Conservation (phyloP, 108 stramenopile genomes). For the Cylindrotheca closterium region DNA sequence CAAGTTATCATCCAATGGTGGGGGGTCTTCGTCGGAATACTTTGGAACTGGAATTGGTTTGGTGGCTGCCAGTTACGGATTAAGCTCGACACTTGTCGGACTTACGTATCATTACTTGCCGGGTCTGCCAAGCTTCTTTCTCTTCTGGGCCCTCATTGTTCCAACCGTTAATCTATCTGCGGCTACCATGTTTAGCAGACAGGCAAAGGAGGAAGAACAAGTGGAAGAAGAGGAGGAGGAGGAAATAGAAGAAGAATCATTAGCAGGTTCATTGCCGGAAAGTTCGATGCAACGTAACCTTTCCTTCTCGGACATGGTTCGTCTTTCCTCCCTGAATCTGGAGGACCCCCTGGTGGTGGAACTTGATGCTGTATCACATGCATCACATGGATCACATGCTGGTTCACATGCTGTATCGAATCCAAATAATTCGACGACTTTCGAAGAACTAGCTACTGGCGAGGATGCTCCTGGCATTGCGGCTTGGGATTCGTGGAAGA, state of each 20-base stretch:
- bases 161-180: slow-evolving; percentile 13
- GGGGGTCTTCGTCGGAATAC: slow-evolving; percentile 11
- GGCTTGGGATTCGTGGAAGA: slow-evolving; percentile 21
- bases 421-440: not conserved
- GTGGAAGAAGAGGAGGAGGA: no score
- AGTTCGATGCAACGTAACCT: not conserved
- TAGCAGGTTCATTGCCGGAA: not conserved
- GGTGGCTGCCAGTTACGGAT: slow-evolving; percentile 24
- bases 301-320: no score
- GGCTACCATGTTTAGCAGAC: slow-evolving; percentile 5
- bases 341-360: slow-evolving; percentile 3
- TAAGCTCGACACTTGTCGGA: slow-evolving; percentile 27
- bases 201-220: not conserved
- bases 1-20: no score
- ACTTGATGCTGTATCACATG: no score
- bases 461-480: not conserved
- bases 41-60: slow-evolving; percentile 15
- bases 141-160: slow-evolving; percentile 30
- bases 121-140: slow-evolving; percentile 16
- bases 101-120: slow-evolving; percentile 16
- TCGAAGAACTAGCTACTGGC: not conserved
- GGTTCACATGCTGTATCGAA: not conserved
- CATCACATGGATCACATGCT: no score
- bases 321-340: not conserved
- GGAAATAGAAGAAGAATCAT: not conserved